Evolutionary conservation across 345 rosid genomes (phyloP).

Genomic region (Aquilaria malaccensis): DNA sequence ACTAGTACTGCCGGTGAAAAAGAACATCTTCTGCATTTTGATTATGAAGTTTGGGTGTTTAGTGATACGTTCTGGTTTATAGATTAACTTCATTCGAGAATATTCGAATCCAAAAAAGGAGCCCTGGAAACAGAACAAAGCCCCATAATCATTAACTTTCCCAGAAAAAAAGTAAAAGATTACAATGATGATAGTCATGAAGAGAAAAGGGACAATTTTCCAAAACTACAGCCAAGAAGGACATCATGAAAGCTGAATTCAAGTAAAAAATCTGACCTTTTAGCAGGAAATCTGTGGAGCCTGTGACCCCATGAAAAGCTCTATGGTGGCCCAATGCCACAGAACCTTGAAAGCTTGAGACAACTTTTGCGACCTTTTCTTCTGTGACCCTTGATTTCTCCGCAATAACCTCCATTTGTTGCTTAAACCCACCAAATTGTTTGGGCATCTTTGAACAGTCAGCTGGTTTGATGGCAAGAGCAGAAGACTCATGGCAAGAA

Average conservation of each 20-base stretch:
- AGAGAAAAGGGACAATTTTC: slow-evolving; percentile 11
- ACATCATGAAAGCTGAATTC: slow-evolving; percentile 10
- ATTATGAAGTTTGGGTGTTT: too few species aligned
- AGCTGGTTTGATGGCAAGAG: slow-evolving; percentile 41
- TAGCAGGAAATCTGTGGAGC: slow-evolving; percentile 40
- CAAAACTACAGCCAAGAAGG: slow-evolving; percentile 7
- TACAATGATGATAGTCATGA: slow-evolving; percentile 1
- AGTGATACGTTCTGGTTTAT: too few species aligned
- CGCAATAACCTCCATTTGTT: slow-evolving; percentile 38
- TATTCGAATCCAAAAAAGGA: neutral
- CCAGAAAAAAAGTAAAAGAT: slow-evolving; percentile 17
- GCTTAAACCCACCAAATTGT: slow-evolving; percentile 28
- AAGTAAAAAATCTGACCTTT: slow-evolving; percentile 41
- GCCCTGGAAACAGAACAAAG: neutral
- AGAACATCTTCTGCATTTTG: too few species aligned
- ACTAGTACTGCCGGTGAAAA: too few species aligned
- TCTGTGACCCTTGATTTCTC: slow-evolving; percentile 64
- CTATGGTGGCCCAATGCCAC: slow-evolving; percentile 27
- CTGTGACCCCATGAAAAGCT: slow-evolving; percentile 37
- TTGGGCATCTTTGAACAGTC: slow-evolving; percentile 28
- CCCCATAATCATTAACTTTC: slow-evolving; percentile 6
- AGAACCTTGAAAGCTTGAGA: slow-evolving; percentile 28
- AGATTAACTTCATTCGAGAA: too few species aligned
- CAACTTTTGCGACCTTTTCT: slow-evolving; percentile 30
- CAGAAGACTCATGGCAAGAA: slow-evolving; percentile 62